These are phyloP conservation scores for Rhinocladiella similis DNA, from an alignment of 2,329 filamentous ascomycete species.

Conservation along the genomic window DNA sequence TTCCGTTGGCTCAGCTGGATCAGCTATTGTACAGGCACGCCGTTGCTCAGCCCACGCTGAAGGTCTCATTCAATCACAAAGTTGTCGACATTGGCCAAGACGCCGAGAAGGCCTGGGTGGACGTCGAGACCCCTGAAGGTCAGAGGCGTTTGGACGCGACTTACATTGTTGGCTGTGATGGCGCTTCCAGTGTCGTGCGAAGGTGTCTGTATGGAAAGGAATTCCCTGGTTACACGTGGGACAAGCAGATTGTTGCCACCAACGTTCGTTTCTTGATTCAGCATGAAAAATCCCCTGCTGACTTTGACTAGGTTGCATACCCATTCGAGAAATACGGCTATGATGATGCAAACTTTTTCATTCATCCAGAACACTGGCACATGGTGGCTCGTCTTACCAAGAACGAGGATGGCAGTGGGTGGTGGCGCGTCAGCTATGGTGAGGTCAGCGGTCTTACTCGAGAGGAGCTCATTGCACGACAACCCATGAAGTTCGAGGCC, in stretches of 20 bases:
- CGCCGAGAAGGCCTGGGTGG: slow-evolving; percentile 23
- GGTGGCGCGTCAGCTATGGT: slow-evolving; percentile 66
- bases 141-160: slow-evolving; percentile 35
- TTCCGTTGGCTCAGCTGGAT: slow-evolving; percentile 47
- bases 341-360: slow-evolving; percentile 48
- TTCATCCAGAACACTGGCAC: slow-evolving; percentile 62
- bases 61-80: slow-evolving; percentile 49
- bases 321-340: slow-evolving; percentile 28
- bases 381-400: slow-evolving; percentile 62
- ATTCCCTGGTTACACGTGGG: slow-evolving; percentile 27
- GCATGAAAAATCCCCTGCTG: not conserved
- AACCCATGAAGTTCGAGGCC: slow-evolving; percentile 56
- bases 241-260: slow-evolving; percentile 28
- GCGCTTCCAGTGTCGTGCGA: slow-evolving; percentile 20
- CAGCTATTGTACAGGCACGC: slow-evolving; percentile 44
- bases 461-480: slow-evolving; percentile 57
- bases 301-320: slow-evolving; percentile 18
- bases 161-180: slow-evolving; percentile 48
- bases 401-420: slow-evolving; percentile 51
- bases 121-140: slow-evolving; percentile 23
- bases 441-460: slow-evolving; percentile 55
- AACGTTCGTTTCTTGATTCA: slow-evolving; percentile 20
- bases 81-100: slow-evolving; percentile 27
- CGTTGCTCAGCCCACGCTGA: slow-evolving; percentile 35
- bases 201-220: slow-evolving; percentile 29